A percentile compares a stretch with the other conserved stretches of the same genome.
Conservation (phyloP, 2,329 filamentous ascomycete genomes). For the Stemphylium lycopersici region DNA sequence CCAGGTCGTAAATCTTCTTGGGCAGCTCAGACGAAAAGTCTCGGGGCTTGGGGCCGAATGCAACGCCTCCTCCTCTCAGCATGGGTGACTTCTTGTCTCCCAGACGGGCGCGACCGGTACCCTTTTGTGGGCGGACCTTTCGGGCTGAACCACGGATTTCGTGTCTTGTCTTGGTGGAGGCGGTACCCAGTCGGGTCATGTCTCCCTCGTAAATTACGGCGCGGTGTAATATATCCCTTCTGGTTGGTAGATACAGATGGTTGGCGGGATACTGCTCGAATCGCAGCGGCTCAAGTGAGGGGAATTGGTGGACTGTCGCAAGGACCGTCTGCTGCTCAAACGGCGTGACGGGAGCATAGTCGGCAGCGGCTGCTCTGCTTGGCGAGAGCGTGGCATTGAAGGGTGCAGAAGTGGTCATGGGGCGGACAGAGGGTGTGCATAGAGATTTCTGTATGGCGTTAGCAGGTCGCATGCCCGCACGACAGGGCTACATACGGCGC, state of each 20-base stretch:
- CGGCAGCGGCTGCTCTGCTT: constrained; percentile 48
- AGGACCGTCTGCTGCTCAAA: constrained; percentile 63
- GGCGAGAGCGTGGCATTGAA: constrained; percentile 62
- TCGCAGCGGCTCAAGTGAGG: constrained; percentile 79
- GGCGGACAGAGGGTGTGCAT: constrained; percentile 31
- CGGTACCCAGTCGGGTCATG: constrained; percentile 78
- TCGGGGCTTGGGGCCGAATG: constrained; percentile 87
- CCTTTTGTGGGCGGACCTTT: constrained; percentile 89
- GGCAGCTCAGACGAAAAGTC: constrained; percentile 87
- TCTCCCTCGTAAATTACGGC: constrained; percentile 94
- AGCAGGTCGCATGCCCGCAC: constrained; percentile 43
- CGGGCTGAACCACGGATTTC: constrained; percentile 83
- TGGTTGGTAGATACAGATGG: constrained; percentile 85
- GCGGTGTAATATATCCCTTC: constrained; percentile 89
- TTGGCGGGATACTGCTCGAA: constrained; percentile 80
- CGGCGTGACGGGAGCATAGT: constrained; percentile 43
- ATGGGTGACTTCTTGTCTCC: constrained; percentile 84
- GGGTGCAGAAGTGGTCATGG: constrained; percentile 54
- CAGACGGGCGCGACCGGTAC: constrained; percentile 76
- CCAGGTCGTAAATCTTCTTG: constrained; percentile 91
- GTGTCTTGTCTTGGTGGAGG: constrained; percentile 61
- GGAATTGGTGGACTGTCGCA: constrained; percentile 89
- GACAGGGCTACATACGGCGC: constrained; percentile 54
- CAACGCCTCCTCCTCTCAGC: constrained; percentile 82
- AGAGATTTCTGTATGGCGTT: constrained; percentile 34